A percentile compares a stretch with the other conserved stretches of the same genome.
phyloP scores from a whole-genome alignment of 73 alveolate species.

The Tetrahymena malaccensis region DNA sequence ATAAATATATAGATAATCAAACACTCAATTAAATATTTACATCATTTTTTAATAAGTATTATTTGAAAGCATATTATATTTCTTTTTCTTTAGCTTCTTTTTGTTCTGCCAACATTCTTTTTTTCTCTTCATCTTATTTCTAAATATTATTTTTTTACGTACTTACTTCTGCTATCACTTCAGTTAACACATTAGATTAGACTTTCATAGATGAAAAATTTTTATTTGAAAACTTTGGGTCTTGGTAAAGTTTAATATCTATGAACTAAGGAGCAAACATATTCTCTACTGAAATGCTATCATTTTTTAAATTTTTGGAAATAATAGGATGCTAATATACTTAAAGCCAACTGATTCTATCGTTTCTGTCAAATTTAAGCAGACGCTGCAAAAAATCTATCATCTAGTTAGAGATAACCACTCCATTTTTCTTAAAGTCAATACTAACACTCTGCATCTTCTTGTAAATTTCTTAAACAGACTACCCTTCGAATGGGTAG shows the following conservation, averaged over 20 bases:
- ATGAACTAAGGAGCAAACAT: neutral
- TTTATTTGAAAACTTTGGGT: neutral
- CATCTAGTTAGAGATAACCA: neutral
- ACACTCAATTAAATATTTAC: neutral
- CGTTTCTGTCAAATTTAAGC: neutral
- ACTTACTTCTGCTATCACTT: neutral
- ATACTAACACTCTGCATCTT: neutral
- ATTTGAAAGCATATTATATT: neutral
- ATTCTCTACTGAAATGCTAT: neutral
- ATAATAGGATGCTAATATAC: neutral
- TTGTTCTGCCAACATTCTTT: neutral
- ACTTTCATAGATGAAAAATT: neutral
- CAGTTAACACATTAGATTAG: neutral
- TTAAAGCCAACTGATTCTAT: neutral
- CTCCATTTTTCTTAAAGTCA: neutral
- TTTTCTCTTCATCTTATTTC: neutral
- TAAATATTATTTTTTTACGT: neutral
- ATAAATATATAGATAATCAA: too few species aligned
- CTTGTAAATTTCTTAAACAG: neutral
- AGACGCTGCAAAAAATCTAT: neutral
- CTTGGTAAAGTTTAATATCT: neutral
- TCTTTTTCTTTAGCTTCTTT: neutral
- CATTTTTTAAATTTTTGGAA: neutral
- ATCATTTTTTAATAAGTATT: neutral
- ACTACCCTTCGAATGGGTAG: neutral